Base-by-base conservation (phyloP, 2,329 filamentous ascomycete genomes). In the Microcyclosporella mali region DNA sequence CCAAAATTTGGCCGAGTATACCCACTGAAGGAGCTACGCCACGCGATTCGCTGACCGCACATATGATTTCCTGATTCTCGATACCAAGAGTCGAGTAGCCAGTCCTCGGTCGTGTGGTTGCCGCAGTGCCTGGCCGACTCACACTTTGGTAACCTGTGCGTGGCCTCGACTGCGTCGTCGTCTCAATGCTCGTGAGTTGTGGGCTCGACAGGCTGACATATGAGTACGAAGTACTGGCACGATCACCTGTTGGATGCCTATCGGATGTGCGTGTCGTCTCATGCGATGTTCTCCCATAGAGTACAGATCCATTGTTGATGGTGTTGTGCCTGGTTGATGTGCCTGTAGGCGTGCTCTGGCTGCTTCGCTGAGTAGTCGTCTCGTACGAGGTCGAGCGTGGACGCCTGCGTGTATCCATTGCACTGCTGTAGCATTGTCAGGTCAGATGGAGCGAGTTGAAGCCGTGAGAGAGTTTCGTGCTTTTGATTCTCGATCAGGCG, bases 11-110 rank as follows among this genome's bases (percentile, higher is more conserved):
- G 12, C 6, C 4, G 57, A 43, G 1, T 90, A 89, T 25, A 9
- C 21, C 9, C 2, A 97, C 82, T 0, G 82, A 84, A 0, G 88
- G 88, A 16, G 85, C 82, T 3, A 95, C 78, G 4, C 88, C 88
- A n/a, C 89, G 83, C 33, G 86, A 88, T 62, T 95, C 88, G 56
- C 81, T 86, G 37, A 95, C 67, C 3, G 90, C 89, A 64, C 90
- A 97, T n/a, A 95, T 72, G 41, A 95, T 79, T 48, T 84, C 79
- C 56, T 90, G 82, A 17, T 70, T 68, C 49, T 73, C 72, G 35
- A 75, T 63, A 25, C 74, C 78, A 33, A 77, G 70, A 2, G 75
- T 78, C 1, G 79, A 82, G 21, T 72, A 69, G 36, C 70, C 70
- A 29, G 77, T 81, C 45, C 70, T 69, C 37, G 73, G 74, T 30